Evolutionary conservation across 2,329 filamentous ascomycete species (phyloP), one percentile per base, ranked within the genome.

Genomic region (Colletotrichum sp.): DNA sequence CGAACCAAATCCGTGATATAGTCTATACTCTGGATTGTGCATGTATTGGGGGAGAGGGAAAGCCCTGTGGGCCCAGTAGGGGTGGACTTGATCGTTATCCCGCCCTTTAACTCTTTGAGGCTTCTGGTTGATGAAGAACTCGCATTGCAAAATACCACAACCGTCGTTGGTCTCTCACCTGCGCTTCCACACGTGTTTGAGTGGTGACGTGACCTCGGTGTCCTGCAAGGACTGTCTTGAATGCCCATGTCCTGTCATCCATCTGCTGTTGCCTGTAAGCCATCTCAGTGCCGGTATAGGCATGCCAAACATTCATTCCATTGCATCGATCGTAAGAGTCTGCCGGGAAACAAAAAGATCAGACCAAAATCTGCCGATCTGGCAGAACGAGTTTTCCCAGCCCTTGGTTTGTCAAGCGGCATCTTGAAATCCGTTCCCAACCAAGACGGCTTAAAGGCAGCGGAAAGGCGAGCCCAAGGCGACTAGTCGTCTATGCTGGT

Each of bases 41-140:
- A 76, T 76, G 74, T 71, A 73, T 67, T 80, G 79, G 82, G 85
- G 84, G 85, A 87, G 93, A 95, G 96, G 96, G 96, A 98, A 98
- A 96, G 96, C 96, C 96, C 96, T 98, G 96, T 97, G 92, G 30
- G 90, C 92, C 89, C 91, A 90, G 91, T 91, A 91, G 93, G 94
- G 93, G 89, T 94, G 92, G 92, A 95, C 95, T 96, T 97, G 85
- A 96, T 89, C 93, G 95, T 96, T 93, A 91, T 93, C 93, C 94
- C 91, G 88, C 90, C 86, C 52, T 66, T 64, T 28, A 24, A 26
- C 43, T 52, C 43, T 52, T 34, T 59, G 65, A 59, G 64, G 63
- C 64, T 73, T 56, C 72, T 26, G 64, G 38, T 68, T 43, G 69
- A 68, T 52, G 8, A 52, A 43, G n/a, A n/a, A 59, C 66, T 70